phyloP scores from a whole-genome alignment of 371 early-diverging fungal species.

The Mycotypha africana region DNA sequence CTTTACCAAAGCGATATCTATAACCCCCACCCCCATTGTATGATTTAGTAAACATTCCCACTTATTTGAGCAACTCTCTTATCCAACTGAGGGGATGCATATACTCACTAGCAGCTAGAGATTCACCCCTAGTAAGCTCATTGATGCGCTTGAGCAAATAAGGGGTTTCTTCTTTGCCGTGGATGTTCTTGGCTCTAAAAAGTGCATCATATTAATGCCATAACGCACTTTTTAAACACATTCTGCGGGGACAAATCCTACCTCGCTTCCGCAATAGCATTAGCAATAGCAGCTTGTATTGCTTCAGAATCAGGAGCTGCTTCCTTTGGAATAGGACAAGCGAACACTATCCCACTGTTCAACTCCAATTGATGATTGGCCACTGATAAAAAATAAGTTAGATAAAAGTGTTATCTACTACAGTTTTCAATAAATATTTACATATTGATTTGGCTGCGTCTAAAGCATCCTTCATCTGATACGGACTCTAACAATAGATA shows the following conservation, averaged over 20 bases:
- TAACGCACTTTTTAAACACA: too few relatives aligned
- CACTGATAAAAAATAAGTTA: conserved; percentile 21
- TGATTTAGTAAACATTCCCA: neutral
- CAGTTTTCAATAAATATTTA: conserved; percentile 11
- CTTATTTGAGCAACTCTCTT: too few relatives aligned
- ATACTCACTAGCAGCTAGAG: conserved; percentile 72
- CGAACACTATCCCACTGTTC: conserved; percentile 80
- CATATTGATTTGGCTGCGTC: conserved; percentile 69
- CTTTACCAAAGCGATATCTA: conserved; percentile 84
- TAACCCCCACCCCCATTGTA: neutral
- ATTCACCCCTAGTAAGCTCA: conserved; percentile 75
- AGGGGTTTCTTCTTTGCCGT: conserved; percentile 89
- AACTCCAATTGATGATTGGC: conserved; percentile 65
- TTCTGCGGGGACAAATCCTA: too few relatives aligned
- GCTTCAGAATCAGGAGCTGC: conserved; percentile 55
- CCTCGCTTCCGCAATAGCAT: conserved; percentile 67
- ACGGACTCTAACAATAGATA: conserved; percentile 48
- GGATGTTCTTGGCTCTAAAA: conserved; percentile 46
- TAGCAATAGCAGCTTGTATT: conserved; percentile 66
- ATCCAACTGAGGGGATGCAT: too few relatives aligned
- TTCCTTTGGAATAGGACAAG: conserved; percentile 81
- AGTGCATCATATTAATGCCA: neutral
- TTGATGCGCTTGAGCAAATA: conserved; percentile 79
- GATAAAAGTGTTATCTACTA: neutral
- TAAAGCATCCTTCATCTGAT: conserved; percentile 44